These are phyloP conservation scores for Chytriomyces hyalinus DNA, from an alignment of 192 early-diverging fungal genomes.

Conservation along the genomic window DNA sequence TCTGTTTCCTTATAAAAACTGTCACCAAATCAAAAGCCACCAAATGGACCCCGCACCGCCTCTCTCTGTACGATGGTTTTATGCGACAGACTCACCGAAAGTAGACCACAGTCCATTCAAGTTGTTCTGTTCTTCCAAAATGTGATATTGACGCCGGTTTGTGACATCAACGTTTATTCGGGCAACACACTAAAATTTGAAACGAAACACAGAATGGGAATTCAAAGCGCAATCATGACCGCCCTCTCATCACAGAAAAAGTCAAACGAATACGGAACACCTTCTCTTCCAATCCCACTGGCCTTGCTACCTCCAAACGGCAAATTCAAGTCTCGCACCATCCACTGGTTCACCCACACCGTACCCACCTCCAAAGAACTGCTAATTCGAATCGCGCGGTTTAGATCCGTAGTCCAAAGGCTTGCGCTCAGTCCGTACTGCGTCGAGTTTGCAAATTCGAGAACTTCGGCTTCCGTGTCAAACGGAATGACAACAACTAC, in stretches of 20 bases:
- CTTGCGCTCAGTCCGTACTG: slow-evolving; percentile 76
- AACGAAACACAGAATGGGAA: background rate
- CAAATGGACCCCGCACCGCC: background rate
- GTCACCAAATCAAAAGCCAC: no score
- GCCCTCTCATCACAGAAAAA: slow-evolving; percentile 67
- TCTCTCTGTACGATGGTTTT: slow-evolving; percentile 50
- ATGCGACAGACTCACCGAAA: slow-evolving; percentile 56
- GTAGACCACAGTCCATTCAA: slow-evolving; percentile 53
- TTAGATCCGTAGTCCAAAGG: slow-evolving; percentile 73
- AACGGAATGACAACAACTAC: slow-evolving; percentile 80
- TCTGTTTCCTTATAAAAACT: no score
- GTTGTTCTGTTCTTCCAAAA: background rate
- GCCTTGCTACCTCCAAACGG: slow-evolving; percentile 79
- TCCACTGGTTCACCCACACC: slow-evolving; percentile 72
- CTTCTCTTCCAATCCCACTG: slow-evolving; percentile 71
- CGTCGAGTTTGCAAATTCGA: slow-evolving; percentile 73
- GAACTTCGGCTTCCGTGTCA: slow-evolving; percentile 70
- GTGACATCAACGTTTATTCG: no score
- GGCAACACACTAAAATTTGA: no score
- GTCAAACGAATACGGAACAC: slow-evolving; percentile 65
- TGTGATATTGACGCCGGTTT: no score
- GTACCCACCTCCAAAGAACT: slow-evolving; percentile 60
- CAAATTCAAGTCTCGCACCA: slow-evolving; percentile 69
- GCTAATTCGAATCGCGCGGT: slow-evolving; percentile 63
- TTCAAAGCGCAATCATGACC: slow-evolving; percentile 15